Evolutionary conservation across 768 basidiomycete species (phyloP).

Genomic region (Mycena maculata): DNA sequence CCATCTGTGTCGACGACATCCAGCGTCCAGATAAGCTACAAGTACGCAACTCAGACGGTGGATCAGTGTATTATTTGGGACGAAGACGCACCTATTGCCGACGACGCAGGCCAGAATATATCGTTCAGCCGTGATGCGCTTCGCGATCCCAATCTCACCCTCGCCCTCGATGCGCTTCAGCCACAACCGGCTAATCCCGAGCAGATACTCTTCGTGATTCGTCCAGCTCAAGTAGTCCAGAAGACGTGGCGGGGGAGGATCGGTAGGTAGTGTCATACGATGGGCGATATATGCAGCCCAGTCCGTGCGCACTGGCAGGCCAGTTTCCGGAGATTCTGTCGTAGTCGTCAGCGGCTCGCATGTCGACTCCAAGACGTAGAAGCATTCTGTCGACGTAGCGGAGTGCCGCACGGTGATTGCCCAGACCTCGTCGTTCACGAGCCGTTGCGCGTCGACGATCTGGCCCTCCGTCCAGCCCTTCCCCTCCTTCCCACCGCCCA

Average conservation of each 20-base stretch:
- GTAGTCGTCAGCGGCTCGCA: slow-evolving; percentile 59
- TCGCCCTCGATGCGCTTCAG: slow-evolving; percentile 56
- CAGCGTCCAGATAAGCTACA: slow-evolving; percentile 75
- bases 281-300: slow-evolving; percentile 71
- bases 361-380: slow-evolving; percentile 75
- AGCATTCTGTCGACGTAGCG: slow-evolving; percentile 42
- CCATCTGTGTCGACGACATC: slow-evolving; percentile 78
- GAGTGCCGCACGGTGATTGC: slow-evolving; percentile 50
- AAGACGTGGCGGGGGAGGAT: slow-evolving; percentile 41
- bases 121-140: slow-evolving; percentile 64
- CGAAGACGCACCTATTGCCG: slow-evolving; percentile 69
- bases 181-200: slow-evolving; percentile 79
- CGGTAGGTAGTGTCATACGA: slow-evolving; percentile 24
- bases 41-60: not conserved
- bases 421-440: slow-evolving; percentile 73
- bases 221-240: slow-evolving; percentile 68
- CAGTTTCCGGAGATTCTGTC: not conserved
- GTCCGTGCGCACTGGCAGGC: slow-evolving; percentile 60
- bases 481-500: slow-evolving; percentile 52
- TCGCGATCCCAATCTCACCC: slow-evolving; percentile 54
- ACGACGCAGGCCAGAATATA: slow-evolving; percentile 79
- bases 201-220: slow-evolving; percentile 76
- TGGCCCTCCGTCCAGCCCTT: slow-evolving; percentile 48
- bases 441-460: slow-evolving; percentile 62
- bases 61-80: not conserved